These are phyloP conservation scores for Colletotrichum tropicale DNA, from an alignment of 2,329 filamentous ascomycete genomes.

Conservation along the genomic window DNA sequence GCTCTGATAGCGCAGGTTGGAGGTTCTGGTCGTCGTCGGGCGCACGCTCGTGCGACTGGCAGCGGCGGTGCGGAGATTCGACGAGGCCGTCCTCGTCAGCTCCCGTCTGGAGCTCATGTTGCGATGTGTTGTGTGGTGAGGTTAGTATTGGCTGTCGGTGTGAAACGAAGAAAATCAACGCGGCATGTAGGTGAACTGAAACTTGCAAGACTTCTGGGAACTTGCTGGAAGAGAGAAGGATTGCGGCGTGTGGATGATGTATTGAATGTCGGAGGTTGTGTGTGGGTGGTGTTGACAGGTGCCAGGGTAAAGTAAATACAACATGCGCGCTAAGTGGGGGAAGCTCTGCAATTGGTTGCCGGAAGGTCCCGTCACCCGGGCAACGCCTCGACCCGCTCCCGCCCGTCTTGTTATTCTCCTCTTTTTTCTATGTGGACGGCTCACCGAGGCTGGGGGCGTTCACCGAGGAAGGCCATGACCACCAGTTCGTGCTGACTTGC, in stretches of 20 bases:
- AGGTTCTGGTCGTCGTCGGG: conserved; percentile 15
- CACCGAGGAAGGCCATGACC: not conserved
- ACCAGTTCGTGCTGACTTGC: not conserved
- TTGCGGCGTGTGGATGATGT: not conserved
- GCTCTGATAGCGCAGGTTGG: conserved; percentile 18
- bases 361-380: not conserved
- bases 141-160: not conserved
- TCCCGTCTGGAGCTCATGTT: conserved; percentile 23
- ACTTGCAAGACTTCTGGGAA: not conserved
- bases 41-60: conserved; percentile 9
- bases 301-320: conserved; percentile 18
- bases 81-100: conserved; percentile 21
- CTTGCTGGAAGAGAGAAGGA: not conserved
- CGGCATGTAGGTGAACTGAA: not conserved
- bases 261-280: not conserved
- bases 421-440: not conserved
- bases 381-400: not conserved
- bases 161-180: not conserved
- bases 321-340: conserved; percentile 4
- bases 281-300: conserved; percentile 10
- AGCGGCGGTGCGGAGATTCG: conserved; percentile 12
- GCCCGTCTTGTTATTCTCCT: not conserved
- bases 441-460: not conserved
- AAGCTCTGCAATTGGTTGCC: not conserved
- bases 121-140: not conserved